Percentiles rank a stretch among this genome's conserved stretches.
Conservation (phyloP, 2,329 filamentous ascomycete species). For the Ophiosphaerella herpotricha region DNA sequence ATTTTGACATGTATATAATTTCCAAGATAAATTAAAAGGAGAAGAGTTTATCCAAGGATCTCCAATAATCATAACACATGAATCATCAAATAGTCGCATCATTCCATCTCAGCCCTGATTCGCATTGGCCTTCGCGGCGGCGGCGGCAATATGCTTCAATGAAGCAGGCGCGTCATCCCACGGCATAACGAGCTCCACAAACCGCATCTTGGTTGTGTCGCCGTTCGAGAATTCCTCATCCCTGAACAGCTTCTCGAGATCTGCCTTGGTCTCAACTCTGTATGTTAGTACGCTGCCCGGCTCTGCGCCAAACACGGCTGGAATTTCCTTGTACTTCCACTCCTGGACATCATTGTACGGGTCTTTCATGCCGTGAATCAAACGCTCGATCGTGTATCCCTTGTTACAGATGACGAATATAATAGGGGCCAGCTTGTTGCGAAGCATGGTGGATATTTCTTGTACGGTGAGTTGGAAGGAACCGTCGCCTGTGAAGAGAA, state of each 20-base stretch:
- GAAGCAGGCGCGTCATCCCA: conserved; percentile 76
- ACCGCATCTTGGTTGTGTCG: conserved; percentile 59
- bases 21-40: too few species aligned
- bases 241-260: conserved; percentile 68
- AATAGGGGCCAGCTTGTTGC: conserved; percentile 73
- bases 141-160: conserved; percentile 71
- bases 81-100: background rate
- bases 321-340: conserved; percentile 73
- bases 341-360: conserved; percentile 78
- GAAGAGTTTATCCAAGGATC: too few species aligned
- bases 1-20: too few species aligned
- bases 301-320: conserved; percentile 68
- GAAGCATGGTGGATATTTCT: conserved; percentile 82
- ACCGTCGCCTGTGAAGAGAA: conserved; percentile 89
- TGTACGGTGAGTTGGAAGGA: conserved; percentile 84
- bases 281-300: conserved; percentile 65
- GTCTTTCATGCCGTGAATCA: conserved; percentile 81
- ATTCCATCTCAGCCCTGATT: background rate
- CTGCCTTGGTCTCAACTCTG: conserved; percentile 69
- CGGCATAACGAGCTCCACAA: conserved; percentile 83
- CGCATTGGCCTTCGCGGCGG: conserved; percentile 69
- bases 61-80: too few species aligned
- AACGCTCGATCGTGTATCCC: conserved; percentile 87
- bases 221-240: conserved; percentile 62
- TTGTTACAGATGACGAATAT: conserved; percentile 88